These are phyloP conservation scores for Neopestalotiopsis sp. DNA, from an alignment of 2,329 filamentous ascomycete species.

Conservation along the genomic window DNA sequence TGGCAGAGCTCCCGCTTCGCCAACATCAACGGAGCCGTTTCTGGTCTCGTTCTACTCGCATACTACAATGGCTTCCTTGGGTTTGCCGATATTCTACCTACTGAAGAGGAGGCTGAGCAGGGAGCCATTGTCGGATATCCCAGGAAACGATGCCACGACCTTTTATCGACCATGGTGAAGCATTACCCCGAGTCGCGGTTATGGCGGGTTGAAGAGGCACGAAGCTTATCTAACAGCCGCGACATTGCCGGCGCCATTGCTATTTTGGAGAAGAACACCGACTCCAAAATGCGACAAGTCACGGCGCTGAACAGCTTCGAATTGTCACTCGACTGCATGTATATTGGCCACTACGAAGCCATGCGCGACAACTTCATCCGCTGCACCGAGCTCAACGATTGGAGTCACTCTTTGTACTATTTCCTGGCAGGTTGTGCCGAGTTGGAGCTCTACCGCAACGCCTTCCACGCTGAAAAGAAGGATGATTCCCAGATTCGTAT, in stretches of 20 bases:
- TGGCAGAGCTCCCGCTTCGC: slow-evolving; percentile 87
- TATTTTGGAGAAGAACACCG: slow-evolving; percentile 62
- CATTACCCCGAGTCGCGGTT: slow-evolving; percentile 83
- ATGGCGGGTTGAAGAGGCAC: slow-evolving; percentile 88
- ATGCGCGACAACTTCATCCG: slow-evolving; percentile 77
- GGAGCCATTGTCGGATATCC: slow-evolving; percentile 74
- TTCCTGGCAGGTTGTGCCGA: slow-evolving; percentile 83
- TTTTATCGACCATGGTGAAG: slow-evolving; percentile 75
- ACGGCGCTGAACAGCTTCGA: slow-evolving; percentile 87
- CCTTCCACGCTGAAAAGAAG: slow-evolving; percentile 51
- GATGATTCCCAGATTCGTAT: slow-evolving; percentile 71
- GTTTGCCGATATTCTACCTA: slow-evolving; percentile 85
- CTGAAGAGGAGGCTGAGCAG: slow-evolving; percentile 57
- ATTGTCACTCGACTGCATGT: slow-evolving; percentile 78
- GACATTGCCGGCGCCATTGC: slow-evolving; percentile 71
- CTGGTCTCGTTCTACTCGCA: slow-evolving; percentile 77
- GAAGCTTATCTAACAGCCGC: slow-evolving; percentile 71
- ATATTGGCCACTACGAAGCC: slow-evolving; percentile 74
- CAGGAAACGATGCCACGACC: slow-evolving; percentile 63
- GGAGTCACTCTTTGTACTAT: slow-evolving; percentile 89
- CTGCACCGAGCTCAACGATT: slow-evolving; percentile 83
- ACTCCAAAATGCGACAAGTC: slow-evolving; percentile 85
- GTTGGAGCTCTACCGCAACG: slow-evolving; percentile 79
- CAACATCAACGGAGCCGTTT: slow-evolving; percentile 92
- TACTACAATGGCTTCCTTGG: slow-evolving; percentile 90